Evolutionary conservation across 2,329 filamentous ascomycete species (phyloP).

Genomic region (Xylaria sp.): DNA sequence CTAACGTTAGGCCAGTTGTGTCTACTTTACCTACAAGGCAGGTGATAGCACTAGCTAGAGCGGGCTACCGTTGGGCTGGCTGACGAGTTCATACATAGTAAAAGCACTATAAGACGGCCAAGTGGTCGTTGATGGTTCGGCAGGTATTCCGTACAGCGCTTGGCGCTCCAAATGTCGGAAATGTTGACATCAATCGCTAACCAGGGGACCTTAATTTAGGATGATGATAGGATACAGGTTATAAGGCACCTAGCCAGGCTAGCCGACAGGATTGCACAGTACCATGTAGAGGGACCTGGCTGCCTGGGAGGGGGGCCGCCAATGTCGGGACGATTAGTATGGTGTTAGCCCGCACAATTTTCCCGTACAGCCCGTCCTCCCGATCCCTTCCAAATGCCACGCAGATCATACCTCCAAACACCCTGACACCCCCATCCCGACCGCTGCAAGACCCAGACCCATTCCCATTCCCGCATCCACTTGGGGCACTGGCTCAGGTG

Average conservation of each 20-base stretch:
- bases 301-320: too few relatives aligned
- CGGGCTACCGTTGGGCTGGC: too few relatives aligned
- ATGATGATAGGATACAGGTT: too few relatives aligned
- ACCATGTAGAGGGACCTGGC: too few relatives aligned
- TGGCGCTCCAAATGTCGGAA: not conserved
- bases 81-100: too few relatives aligned
- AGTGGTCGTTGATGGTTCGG: not conserved
- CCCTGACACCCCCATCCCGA: conserved; percentile 1
- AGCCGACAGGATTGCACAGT: too few relatives aligned
- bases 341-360: conserved; percentile 30
- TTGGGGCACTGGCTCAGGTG: not conserved
- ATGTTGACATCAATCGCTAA: not conserved
- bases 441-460: not conserved
- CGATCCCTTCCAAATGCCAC: conserved; percentile 24
- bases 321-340: too few relatives aligned
- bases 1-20: too few relatives aligned
- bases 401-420: conserved; percentile 28
- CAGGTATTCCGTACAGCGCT: not conserved
- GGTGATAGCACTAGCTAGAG: too few relatives aligned
- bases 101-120: not conserved
- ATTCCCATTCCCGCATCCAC: not conserved
- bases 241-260: too few relatives aligned
- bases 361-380: conserved; percentile 28
- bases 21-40: too few relatives aligned
- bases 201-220: too few relatives aligned